Conservation (phyloP, 2,329 filamentous ascomycete genomes). For the Fusarium redolens region DNA sequence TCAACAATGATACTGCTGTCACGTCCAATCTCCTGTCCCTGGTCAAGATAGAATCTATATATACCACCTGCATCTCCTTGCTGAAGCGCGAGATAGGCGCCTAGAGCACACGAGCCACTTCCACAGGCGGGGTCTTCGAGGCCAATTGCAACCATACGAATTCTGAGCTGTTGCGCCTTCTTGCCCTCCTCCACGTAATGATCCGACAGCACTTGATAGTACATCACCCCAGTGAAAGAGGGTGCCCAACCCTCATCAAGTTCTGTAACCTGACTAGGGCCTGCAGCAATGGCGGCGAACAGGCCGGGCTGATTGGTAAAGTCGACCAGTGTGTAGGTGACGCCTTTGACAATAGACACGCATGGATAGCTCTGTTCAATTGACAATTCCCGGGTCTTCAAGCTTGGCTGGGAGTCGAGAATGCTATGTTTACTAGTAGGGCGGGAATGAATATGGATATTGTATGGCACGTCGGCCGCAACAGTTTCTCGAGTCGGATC, state of each 20-base stretch:
- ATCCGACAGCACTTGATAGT: neutral
- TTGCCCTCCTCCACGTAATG: neutral
- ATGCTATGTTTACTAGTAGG: neutral
- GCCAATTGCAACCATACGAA: neutral
- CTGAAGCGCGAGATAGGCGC: neutral
- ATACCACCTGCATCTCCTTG: neutral
- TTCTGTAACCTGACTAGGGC: neutral
- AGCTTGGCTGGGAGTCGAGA: neutral
- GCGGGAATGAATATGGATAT: neutral
- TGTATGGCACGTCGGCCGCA: neutral
- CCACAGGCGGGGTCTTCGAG: neutral
- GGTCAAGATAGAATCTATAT: neutral
- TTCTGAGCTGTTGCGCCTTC: neutral
- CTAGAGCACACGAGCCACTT: neutral
- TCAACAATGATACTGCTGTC: constrained; percentile 14
- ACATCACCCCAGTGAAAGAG: neutral
- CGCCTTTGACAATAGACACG: neutral
- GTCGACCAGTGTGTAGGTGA: neutral
- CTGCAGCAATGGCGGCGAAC: neutral
- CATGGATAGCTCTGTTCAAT: neutral
- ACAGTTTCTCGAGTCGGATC: too few relatives aligned
- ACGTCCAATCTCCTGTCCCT: neutral
- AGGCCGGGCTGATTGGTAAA: neutral
- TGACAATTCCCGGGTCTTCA: neutral
- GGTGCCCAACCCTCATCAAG: neutral